Evolutionary conservation across 75 land plant genomes (phyloP).

Genomic region (Larix kaempferi): DNA sequence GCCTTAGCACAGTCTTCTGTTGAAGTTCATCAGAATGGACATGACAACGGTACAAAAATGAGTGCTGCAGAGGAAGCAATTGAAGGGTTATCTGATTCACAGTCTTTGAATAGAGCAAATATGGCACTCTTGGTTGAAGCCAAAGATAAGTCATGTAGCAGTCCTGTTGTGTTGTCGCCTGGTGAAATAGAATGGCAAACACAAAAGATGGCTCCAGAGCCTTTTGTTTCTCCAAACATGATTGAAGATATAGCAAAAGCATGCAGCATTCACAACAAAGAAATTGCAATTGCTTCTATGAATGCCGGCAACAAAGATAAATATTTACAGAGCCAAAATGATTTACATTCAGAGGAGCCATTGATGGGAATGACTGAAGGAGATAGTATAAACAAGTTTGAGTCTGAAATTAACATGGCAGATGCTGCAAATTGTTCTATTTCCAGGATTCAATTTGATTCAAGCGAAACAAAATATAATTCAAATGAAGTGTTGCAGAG

Average conservation of each 20-base stretch:
- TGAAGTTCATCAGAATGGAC: background rate
- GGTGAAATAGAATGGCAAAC: background rate
- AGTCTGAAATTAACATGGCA: background rate
- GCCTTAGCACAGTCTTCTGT: background rate
- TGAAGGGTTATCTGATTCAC: background rate
- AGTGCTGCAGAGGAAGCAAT: background rate
- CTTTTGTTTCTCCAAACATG: background rate
- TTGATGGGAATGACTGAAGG: background rate
- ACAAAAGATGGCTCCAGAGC: background rate
- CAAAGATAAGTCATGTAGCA: conserved; percentile 1
- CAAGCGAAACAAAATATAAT: background rate
- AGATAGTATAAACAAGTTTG: background rate
- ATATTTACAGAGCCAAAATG: background rate
- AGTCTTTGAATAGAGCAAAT: background rate
- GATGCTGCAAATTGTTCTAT: background rate
- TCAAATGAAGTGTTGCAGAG: background rate
- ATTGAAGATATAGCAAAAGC: conserved; percentile 2
- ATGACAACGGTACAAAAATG: background rate
- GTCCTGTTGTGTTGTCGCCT: background rate
- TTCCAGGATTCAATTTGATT: background rate
- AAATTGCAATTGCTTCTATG: background rate
- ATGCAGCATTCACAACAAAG: background rate
- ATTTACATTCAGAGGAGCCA: background rate
- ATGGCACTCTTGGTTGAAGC: background rate
- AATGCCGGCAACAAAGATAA: background rate